Percentiles rank a stretch among this genome's conserved stretches.
Conservation (phyloP, 2,329 filamentous ascomycete genomes). For the Pseudonectria foliicola region DNA sequence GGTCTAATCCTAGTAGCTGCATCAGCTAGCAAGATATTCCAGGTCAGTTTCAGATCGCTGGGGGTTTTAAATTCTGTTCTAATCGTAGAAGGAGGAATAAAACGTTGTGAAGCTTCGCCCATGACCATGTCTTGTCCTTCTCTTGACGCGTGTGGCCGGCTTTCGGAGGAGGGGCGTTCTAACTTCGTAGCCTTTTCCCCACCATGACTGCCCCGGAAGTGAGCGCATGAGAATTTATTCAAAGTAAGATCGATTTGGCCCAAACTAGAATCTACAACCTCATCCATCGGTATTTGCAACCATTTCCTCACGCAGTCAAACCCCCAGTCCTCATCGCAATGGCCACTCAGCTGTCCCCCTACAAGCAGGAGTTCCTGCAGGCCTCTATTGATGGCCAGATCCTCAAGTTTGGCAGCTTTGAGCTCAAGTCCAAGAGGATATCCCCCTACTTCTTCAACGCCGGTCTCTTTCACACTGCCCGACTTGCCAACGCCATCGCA, state of each 20-base stretch:
- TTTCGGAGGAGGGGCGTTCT: background rate
- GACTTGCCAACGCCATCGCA: conserved; percentile 69
- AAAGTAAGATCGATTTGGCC: too few relatives aligned
- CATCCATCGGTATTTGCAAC: too few relatives aligned
- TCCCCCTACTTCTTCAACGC: conserved; percentile 99
- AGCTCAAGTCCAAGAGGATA: conserved; percentile 83
- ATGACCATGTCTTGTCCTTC: too few relatives aligned
- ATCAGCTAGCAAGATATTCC: too few relatives aligned
- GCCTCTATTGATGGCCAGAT: conserved; percentile 61
- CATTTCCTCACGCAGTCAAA: background rate
- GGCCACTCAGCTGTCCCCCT: conserved; percentile 44
- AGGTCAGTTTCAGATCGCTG: too few relatives aligned
- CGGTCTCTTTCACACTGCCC: conserved; percentile 77
- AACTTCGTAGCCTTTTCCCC: background rate
- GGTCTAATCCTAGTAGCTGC: too few relatives aligned
- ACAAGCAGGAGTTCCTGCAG: conserved; percentile 67
- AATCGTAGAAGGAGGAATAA: too few relatives aligned
- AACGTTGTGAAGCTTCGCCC: too few relatives aligned
- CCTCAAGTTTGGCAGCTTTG: conserved; percentile 76
- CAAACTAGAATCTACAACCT: too few relatives aligned
- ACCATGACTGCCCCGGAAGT: background rate
- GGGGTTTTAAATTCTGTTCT: too few relatives aligned
- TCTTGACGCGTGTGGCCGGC: background rate
- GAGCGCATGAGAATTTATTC: too few relatives aligned
- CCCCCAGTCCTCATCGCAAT: conserved; percentile 23